Conservation (phyloP, 2,329 filamentous ascomycete species). For the Paraphaeosphaeria minitans region DNA sequence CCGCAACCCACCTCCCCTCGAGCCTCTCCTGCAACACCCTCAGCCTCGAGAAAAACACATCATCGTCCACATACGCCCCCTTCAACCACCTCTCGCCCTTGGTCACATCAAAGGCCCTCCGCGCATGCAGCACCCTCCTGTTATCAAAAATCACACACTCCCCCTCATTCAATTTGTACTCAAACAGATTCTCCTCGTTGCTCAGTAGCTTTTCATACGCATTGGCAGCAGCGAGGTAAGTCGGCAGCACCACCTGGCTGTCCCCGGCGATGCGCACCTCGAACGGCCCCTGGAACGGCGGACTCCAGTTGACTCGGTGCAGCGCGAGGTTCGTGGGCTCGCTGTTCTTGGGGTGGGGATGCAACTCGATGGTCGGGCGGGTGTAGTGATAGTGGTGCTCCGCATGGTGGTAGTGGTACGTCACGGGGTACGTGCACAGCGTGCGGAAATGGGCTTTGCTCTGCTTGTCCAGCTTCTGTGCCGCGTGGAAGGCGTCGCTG, state of each 20-base stretch:
- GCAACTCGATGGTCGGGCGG: conserved; percentile 61
- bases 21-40: conserved; percentile 49
- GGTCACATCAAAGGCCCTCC: conserved; percentile 71
- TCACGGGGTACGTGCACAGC: conserved; percentile 55
- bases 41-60: conserved; percentile 61
- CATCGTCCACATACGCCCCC: conserved; percentile 79
- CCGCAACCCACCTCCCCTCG: conserved; percentile 39
- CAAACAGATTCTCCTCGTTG: conserved; percentile 62
- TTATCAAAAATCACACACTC: conserved; percentile 97
- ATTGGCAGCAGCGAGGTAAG: conserved; percentile 50
- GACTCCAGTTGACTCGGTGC: conserved; percentile 69
- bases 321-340: conserved; percentile 44
- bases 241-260: conserved; percentile 31
- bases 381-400: conserved; percentile 63
- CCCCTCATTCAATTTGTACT: conserved; percentile 76
- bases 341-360: conserved; percentile 28
- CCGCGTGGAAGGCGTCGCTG: conserved; percentile 73
- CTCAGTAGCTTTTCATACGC: conserved; percentile 67
- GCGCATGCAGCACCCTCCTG: conserved; percentile 79
- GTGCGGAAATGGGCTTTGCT: conserved; percentile 39
- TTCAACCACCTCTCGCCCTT: conserved; percentile 79
- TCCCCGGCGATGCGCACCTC: conserved; percentile 42
- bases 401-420: conserved; percentile 72
- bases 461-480: conserved; percentile 44
- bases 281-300: conserved; percentile 74